Evolutionary conservation across 306 rosid species (phyloP).

Genomic region (Amphicarpaea edgeworthii): DNA sequence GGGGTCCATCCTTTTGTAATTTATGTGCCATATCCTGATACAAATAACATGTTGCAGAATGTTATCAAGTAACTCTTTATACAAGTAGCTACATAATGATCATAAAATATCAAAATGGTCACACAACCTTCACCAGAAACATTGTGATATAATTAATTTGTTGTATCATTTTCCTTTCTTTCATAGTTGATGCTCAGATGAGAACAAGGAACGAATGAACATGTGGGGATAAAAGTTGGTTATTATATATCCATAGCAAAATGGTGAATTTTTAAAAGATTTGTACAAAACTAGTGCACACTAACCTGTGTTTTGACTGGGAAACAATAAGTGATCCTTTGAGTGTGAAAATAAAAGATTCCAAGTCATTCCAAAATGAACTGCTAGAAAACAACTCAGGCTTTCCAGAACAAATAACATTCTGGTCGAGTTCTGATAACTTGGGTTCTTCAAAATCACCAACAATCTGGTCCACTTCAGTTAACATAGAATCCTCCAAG

Average conservation of each 20-base stretch:
- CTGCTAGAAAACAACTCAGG: slow-evolving; percentile 57
- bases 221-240: not conserved
- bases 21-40: slow-evolving; percentile 67
- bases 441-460: slow-evolving; percentile 2
- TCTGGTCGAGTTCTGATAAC: slow-evolving; percentile 47
- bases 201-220: not conserved
- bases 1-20: slow-evolving; percentile 67
- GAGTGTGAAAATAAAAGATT: slow-evolving; percentile 63
- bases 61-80: slow-evolving; percentile 32
- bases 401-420: slow-evolving; percentile 42
- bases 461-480: not conserved
- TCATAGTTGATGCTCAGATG: slow-evolving; percentile 28
- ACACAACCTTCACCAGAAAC: not conserved
- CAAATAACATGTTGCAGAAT: slow-evolving; percentile 36
- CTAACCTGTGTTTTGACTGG: slow-evolving; percentile 79
- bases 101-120: not conserved
- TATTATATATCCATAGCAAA: slow-evolving; percentile 6
- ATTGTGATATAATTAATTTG: slow-evolving; percentile 3
- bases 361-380: slow-evolving; percentile 76
- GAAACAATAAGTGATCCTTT: slow-evolving; percentile 63
- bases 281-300: slow-evolving; percentile 20
- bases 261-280: slow-evolving; percentile 17
- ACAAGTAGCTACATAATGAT: slow-evolving; percentile 31
- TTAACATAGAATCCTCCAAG: slow-evolving; percentile 48
- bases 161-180: slow-evolving; percentile 9